phyloP scores from a whole-genome alignment of 371 early-diverging fungal species.

The Zancudomyces culisetae region DNA sequence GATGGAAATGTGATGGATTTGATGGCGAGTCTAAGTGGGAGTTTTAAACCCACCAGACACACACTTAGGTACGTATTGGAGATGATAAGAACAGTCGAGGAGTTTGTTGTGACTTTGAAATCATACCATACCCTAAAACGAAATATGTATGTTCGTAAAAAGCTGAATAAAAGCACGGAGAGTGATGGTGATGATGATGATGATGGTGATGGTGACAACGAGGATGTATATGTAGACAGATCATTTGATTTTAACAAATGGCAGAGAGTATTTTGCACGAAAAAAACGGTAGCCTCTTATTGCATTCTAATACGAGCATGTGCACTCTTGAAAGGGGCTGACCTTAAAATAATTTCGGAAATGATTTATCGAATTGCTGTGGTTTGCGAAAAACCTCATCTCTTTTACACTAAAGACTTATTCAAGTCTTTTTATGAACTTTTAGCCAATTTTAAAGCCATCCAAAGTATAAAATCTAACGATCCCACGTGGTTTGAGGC shows the following conservation, averaged over 20 bases:
- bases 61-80: constrained; percentile 14
- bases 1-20: constrained; percentile 19
- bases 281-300: not conserved
- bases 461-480: not conserved
- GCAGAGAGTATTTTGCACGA: constrained; percentile 15
- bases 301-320: not conserved
- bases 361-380: constrained; percentile 20
- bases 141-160: constrained; percentile 8
- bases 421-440: constrained; percentile 5
- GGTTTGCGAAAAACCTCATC: constrained; percentile 8
- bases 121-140: constrained; percentile 8
- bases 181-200: not conserved
- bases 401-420: constrained; percentile 14
- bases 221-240: constrained; percentile 9
- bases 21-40: constrained; percentile 17
- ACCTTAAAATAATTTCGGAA: not conserved
- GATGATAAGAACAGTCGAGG: constrained; percentile 13
- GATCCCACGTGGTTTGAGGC: constrained; percentile 1
- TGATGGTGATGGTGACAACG: constrained; percentile 3
- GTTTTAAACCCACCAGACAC: constrained; percentile 12
- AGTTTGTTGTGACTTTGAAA: constrained; percentile 11
- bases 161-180: constrained; percentile 1
- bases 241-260: constrained; percentile 10
- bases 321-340: not conserved
- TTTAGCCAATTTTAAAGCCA: not conserved